A percentile compares a stretch with the other conserved stretches of the same genome.
Conservation (phyloP, 108 stramenopile species). For the Nannochloropsis oceanica region DNA sequence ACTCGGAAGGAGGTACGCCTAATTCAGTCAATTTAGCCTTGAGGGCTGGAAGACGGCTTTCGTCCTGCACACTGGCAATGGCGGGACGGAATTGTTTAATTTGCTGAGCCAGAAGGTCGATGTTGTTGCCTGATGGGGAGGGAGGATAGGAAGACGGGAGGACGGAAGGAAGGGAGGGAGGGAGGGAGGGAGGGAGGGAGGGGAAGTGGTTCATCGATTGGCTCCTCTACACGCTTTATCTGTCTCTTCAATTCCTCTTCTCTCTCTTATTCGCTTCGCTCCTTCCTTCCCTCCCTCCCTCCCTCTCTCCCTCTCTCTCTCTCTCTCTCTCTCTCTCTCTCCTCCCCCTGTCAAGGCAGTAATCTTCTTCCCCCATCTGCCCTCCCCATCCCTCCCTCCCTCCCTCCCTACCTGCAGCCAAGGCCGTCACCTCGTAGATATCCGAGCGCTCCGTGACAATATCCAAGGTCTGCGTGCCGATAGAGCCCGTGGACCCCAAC, state of each 20-base stretch:
- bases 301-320: too few relatives aligned
- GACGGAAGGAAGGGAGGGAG: slow-evolving; percentile 31
- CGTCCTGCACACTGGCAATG: slow-evolving; percentile 45
- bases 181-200: not conserved
- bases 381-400: not conserved
- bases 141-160: not conserved
- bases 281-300: too few relatives aligned
- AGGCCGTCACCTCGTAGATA: slow-evolving; percentile 66
- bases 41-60: slow-evolving; percentile 45
- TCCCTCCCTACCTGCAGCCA: slow-evolving; percentile 32
- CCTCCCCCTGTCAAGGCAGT: not conserved
- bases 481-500: slow-evolving; percentile 74
- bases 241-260: too few relatives aligned
- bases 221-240: too few relatives aligned
- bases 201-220: not conserved
- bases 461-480: slow-evolving; percentile 91
- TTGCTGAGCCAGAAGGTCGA: slow-evolving; percentile 73
- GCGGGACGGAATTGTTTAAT: slow-evolving; percentile 64
- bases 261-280: too few relatives aligned
- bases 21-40: not conserved
- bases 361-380: not conserved
- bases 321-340: too few relatives aligned
- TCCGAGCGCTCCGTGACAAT: slow-evolving; percentile 82
- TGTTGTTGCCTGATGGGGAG: slow-evolving; percentile 46
- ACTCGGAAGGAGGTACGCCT: slow-evolving; percentile 5